A percentile compares a stretch with the other conserved stretches of the same genome.
phyloP scores from a whole-genome alignment of 768 basidiomycete species.

The Pulveroboletus sp. region DNA sequence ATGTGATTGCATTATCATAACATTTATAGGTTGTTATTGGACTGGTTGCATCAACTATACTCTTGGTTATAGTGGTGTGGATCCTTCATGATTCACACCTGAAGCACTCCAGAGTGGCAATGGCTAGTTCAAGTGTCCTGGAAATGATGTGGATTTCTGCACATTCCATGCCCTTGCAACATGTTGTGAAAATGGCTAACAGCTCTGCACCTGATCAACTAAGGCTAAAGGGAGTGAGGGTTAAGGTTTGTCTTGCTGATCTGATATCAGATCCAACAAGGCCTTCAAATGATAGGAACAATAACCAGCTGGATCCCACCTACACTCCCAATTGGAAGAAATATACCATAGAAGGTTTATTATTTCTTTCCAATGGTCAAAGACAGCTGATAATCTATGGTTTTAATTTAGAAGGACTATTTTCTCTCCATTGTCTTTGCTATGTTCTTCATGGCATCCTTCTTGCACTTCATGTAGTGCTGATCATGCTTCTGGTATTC shows the following conservation, averaged over 20 bases:
- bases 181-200: neutral
- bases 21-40: neutral
- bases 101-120: neutral
- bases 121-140: neutral
- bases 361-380: neutral
- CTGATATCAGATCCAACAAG: neutral
- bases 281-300: neutral
- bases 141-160: constrained; percentile 1
- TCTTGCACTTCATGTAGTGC: neutral
- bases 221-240: neutral
- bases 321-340: neutral
- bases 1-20: neutral
- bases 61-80: neutral
- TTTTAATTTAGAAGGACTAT: neutral
- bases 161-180: neutral
- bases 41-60: neutral
- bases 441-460: neutral
- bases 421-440: neutral
- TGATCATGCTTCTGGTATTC: neutral
- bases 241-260: neutral
- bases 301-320: neutral
- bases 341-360: neutral
- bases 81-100: neutral
- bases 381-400: neutral
- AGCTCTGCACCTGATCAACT: neutral